These are phyloP conservation scores for Agroathelia rolfsii DNA, from an alignment of 1,284 basidiomycete species.

Conservation along the genomic window DNA sequence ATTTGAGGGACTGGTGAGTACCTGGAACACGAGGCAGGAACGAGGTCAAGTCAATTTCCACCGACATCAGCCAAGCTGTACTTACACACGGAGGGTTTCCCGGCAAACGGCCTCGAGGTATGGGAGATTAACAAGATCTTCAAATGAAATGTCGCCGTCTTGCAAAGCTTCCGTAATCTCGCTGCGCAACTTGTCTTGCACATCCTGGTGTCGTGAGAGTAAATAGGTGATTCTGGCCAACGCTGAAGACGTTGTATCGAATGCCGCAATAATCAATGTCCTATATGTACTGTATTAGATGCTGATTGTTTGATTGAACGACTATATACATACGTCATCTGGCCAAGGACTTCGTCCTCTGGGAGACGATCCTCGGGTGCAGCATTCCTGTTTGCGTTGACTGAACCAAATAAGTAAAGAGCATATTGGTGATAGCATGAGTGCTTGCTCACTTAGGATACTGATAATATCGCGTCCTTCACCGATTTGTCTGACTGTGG, in stretches of 20 bases:
- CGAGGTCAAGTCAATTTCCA: neutral
- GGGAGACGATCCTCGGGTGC: slow-evolving; percentile 19
- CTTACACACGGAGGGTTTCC: slow-evolving; percentile 27
- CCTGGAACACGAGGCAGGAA: slow-evolving; percentile 1
- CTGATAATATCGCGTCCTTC: slow-evolving; percentile 19
- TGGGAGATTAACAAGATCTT: slow-evolving; percentile 23
- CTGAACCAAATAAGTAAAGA: slow-evolving; percentile 10
- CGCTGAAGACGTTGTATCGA: slow-evolving; percentile 28
- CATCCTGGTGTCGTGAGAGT: slow-evolving; percentile 22
- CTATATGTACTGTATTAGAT: slow-evolving; percentile 12
- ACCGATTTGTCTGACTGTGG: slow-evolving; percentile 11
- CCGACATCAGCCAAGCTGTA: neutral
- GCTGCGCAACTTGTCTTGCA: slow-evolving; percentile 25
- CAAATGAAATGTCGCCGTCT: slow-evolving; percentile 22
- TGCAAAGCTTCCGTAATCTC: slow-evolving; percentile 22
- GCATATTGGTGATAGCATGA: neutral
- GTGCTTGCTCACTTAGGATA: slow-evolving; percentile 15
- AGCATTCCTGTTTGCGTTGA: slow-evolving; percentile 21
- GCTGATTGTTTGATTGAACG: neutral
- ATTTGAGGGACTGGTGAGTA: slow-evolving; percentile 19
- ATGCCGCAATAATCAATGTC: slow-evolving; percentile 26
- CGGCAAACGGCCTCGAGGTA: slow-evolving; percentile 29
- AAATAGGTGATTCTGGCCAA: slow-evolving; percentile 27
- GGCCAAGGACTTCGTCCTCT: slow-evolving; percentile 23
- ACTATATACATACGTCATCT: slow-evolving; percentile 20